phyloP scores from a whole-genome alignment of 306 rosid species.

The Cucurbita moschata region DNA sequence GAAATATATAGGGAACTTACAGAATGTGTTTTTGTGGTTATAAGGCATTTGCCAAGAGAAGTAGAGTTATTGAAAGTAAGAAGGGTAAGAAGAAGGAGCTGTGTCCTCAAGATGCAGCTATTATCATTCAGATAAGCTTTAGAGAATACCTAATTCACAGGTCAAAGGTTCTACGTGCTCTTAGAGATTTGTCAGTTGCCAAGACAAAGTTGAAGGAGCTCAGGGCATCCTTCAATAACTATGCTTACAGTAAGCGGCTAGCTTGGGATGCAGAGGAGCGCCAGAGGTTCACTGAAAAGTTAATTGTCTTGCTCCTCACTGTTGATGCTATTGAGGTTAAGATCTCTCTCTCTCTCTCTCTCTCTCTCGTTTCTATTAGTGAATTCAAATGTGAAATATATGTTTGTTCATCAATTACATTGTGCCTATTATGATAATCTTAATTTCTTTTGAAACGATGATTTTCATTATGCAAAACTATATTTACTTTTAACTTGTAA shows the following conservation, averaged over 20 bases:
- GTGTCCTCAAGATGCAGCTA: constrained; percentile 83
- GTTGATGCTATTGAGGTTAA: constrained; percentile 80
- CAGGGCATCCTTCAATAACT: constrained; percentile 58
- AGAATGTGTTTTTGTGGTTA: constrained; percentile 9
- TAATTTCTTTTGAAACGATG: background rate
- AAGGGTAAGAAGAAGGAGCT: constrained; percentile 76
- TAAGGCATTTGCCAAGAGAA: constrained; percentile 71
- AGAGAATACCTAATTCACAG: constrained; percentile 64
- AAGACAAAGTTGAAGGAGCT: constrained; percentile 77
- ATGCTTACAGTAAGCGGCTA: constrained; percentile 41
- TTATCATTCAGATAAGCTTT: constrained; percentile 56
- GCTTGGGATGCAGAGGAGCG: constrained; percentile 56
- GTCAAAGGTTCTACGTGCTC: constrained; percentile 73
- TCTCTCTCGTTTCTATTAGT: background rate
- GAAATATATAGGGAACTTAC: background rate
- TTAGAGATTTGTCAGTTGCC: constrained; percentile 65
- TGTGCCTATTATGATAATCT: background rate
- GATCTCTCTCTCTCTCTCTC: no score
- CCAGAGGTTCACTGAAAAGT: constrained; percentile 70
- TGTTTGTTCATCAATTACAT: background rate
- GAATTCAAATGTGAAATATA: background rate
- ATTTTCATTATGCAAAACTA: background rate
- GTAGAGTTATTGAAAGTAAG: constrained; percentile 26
- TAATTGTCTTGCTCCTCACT: constrained; percentile 80
- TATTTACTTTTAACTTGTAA: background rate